Base-by-base conservation (phyloP, 1,139 yeast species). In the Debaryomycetaceae sp. region DNA sequence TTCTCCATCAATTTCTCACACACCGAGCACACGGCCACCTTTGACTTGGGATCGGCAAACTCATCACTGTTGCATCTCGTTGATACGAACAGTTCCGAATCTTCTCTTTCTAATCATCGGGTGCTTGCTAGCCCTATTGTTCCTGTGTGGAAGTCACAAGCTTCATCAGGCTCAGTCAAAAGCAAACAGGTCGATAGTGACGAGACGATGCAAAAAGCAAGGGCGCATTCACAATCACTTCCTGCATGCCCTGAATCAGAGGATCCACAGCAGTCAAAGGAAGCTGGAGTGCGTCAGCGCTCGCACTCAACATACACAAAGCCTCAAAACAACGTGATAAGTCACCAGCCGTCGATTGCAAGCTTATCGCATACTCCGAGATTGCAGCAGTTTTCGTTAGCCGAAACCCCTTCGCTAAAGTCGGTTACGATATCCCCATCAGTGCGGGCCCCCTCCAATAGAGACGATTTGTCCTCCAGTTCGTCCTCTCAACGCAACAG, bases 341-440 rank as follows among this genome's bases (percentile, higher is more conserved):
- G 11, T 23, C 31, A 36, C 11, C 17, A 35, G 7, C 7, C 3
- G 24, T n/a, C 38, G 6, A n/a, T 33, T 11, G 9, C 31, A 34
- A 23, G 37, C n/a, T 14, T 17, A n/a, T 7, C 31, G 3, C 20
- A 31, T 8, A 49, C 51, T 34, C 47, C 52, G 7, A 39, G 43
- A 17, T 38, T 49, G 5, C 51, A 50, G 24, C 63, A 64, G 6
- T 34, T 40, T 17, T 36, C 43, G 17, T 7, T 52, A 39, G 45
- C 50, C 34, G 61, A 62, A 43, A 59, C 72, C 1, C 69, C 73
- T 6, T 68, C 74, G 2, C 51, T 70, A 24, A 70, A 70, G 45
- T 67, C 75, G 8, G 60, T 70, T 31, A 68, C 75, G 3, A 70
- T 70, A 6, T 69, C 75, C 5, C 75, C 76, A 4, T 68, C 71